Evolutionary conservation across 2,329 filamentous ascomycete species (phyloP).

Genomic region (Diaporthe australafricana): DNA sequence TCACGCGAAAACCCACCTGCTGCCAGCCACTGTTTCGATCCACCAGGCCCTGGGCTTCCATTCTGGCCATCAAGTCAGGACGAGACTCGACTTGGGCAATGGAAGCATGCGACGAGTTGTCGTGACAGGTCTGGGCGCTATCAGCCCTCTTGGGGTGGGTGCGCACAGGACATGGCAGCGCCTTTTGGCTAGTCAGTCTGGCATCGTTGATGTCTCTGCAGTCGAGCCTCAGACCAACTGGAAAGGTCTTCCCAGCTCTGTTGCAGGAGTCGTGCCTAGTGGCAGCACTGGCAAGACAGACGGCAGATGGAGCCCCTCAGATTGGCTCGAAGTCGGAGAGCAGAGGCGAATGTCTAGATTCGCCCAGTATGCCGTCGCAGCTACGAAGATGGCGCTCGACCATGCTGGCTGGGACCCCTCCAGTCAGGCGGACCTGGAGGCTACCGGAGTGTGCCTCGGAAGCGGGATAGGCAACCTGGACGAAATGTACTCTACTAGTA

Average conservation of each 20-base stretch:
- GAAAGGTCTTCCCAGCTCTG: conserved; percentile 81
- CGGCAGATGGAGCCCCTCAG: conserved; percentile 61
- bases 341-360: conserved; percentile 89
- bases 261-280: conserved; percentile 83
- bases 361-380: conserved; percentile 90
- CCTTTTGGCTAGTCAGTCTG: conserved; percentile 82
- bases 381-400: conserved; percentile 84
- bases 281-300: conserved; percentile 49
- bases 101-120: conserved; percentile 78
- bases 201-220: conserved; percentile 78
- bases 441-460: conserved; percentile 90
- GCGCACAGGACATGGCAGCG: conserved; percentile 82
- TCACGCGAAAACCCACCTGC: conserved; percentile 8
- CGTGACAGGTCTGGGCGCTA: conserved; percentile 84
- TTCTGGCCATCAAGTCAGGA: background rate
- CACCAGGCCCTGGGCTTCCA: conserved; percentile 4
- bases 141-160: conserved; percentile 87
- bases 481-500: conserved; percentile 85
- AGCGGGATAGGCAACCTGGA: conserved; percentile 96
- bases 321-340: conserved; percentile 66
- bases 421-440: conserved; percentile 72
- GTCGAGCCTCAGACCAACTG: conserved; percentile 70
- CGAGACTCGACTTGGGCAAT: conserved; percentile 45
- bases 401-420: conserved; percentile 83
- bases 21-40: background rate